Conservation (phyloP, 108 stramenopile species). For the Ochromonas danica region DNA sequence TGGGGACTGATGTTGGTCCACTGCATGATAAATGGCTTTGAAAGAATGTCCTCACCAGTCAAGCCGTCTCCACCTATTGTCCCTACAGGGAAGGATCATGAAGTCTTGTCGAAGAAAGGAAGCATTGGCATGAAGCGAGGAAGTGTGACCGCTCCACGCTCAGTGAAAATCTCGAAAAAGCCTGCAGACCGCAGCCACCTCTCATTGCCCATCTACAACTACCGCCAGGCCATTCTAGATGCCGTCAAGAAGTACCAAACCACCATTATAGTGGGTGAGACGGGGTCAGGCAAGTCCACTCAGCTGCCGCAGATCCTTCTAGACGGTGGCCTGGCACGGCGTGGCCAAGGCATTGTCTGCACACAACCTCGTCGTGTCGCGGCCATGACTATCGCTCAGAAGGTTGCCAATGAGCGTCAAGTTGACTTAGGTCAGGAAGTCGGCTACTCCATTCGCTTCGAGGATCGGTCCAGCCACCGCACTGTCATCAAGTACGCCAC, state of each 20-base stretch:
- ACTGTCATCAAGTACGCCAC: constrained; percentile 85
- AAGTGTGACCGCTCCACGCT: too few species aligned
- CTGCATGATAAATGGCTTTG: too few species aligned
- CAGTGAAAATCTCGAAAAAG: too few species aligned
- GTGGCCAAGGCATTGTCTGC: constrained; percentile 44
- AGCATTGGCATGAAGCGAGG: too few species aligned
- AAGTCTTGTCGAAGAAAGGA: too few species aligned
- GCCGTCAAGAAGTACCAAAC: neutral
- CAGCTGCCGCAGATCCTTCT: constrained; percentile 86
- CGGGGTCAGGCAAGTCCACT: constrained; percentile 76
- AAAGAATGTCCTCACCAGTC: too few species aligned
- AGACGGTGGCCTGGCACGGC: constrained; percentile 43
- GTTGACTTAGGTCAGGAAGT: constrained; percentile 28
- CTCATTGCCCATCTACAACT: constrained; percentile 5
- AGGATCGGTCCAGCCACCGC: constrained; percentile 39
- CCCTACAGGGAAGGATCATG: too few species aligned
- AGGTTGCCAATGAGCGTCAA: constrained; percentile 39
- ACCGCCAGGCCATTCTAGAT: neutral
- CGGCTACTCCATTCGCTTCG: constrained; percentile 27
- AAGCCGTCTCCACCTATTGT: too few species aligned
- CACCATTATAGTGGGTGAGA: constrained; percentile 2
- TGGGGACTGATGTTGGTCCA: too few species aligned
- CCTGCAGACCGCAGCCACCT: neutral
- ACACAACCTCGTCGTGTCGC: constrained; percentile 54
- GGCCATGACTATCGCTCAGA: constrained; percentile 43